Percentiles rank a stretch among this genome's conserved stretches.
These are phyloP conservation scores for Ophiostoma sp. DNA, from an alignment of 2,329 filamentous ascomycete genomes.

Conservation along the genomic window DNA sequence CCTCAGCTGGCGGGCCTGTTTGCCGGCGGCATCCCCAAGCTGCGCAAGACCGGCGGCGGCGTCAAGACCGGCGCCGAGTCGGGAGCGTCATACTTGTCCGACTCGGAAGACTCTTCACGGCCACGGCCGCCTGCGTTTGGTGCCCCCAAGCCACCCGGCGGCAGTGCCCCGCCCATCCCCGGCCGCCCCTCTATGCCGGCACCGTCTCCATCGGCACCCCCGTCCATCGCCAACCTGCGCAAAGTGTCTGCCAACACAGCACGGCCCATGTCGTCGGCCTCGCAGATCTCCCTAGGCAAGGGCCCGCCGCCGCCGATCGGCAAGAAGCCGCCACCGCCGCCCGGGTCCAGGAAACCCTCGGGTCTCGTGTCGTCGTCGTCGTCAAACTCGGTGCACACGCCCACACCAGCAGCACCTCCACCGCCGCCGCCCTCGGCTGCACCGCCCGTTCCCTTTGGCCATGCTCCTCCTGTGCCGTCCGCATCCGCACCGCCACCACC, in stretches of 20 bases:
- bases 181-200: slow-evolving; percentile 47
- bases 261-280: slow-evolving; percentile 57
- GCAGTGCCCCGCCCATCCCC: slow-evolving; percentile 55
- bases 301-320: slow-evolving; percentile 73
- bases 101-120: slow-evolving; percentile 58
- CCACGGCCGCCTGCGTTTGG: slow-evolving; percentile 48
- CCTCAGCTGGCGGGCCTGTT: slow-evolving; percentile 86
- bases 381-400: slow-evolving; percentile 27
- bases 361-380: slow-evolving; percentile 19
- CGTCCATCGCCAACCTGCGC: slow-evolving; percentile 51
- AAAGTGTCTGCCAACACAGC: slow-evolving; percentile 46
- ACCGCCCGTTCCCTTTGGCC: slow-evolving; percentile 35
- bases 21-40: slow-evolving; percentile 89
- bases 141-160: slow-evolving; percentile 56
- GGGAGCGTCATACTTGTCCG: slow-evolving; percentile 71
- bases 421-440: slow-evolving; percentile 27
- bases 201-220: slow-evolving; percentile 34
- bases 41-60: slow-evolving; percentile 79
- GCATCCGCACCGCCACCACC: slow-evolving; percentile 41
- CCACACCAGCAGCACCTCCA: slow-evolving; percentile 40
- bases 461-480: slow-evolving; percentile 38
- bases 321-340: slow-evolving; percentile 66
- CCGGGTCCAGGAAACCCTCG: slow-evolving; percentile 56
- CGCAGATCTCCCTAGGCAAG: slow-evolving; percentile 44
- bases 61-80: slow-evolving; percentile 68